phyloP scores from a whole-genome alignment of 2,329 filamentous ascomycete species.

The Sporothrix luriei region DNA sequence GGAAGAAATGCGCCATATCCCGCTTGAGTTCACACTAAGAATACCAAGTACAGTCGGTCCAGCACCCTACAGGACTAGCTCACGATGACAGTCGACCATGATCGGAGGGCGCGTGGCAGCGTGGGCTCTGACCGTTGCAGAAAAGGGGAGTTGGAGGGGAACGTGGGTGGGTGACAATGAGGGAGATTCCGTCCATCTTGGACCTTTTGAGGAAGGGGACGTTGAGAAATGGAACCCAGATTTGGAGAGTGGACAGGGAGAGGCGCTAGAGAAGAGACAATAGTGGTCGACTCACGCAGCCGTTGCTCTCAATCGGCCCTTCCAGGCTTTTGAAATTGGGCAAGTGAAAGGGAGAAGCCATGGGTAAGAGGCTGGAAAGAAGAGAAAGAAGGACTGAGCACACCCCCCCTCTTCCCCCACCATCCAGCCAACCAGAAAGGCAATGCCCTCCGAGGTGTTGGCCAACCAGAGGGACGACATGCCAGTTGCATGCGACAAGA shows the following conservation, averaged over 20 bases:
- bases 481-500: slow-evolving; percentile 3
- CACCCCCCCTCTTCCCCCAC: neutral
- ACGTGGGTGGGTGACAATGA: neutral
- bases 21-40: too few relatives aligned
- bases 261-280: slow-evolving; percentile 12
- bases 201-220: neutral
- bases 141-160: neutral
- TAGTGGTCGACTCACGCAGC: slow-evolving; percentile 13
- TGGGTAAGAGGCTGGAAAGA: neutral
- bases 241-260: neutral
- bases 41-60: too few relatives aligned
- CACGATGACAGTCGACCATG: neutral
- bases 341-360: neutral
- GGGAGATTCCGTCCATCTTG: slow-evolving; percentile 21
- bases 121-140: slow-evolving; percentile 19
- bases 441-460: slow-evolving; percentile 22
- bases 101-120: neutral
- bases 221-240: neutral
- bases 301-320: slow-evolving; percentile 30
- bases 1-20: slow-evolving; percentile 11
- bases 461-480: slow-evolving; percentile 19
- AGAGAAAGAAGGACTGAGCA: slow-evolving; percentile 3
- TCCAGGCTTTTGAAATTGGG: slow-evolving; percentile 29
- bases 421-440: slow-evolving; percentile 25
- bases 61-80: neutral